Base-by-base conservation (phyloP, 1,139 yeast genomes). In the Diutina rugosa region DNA sequence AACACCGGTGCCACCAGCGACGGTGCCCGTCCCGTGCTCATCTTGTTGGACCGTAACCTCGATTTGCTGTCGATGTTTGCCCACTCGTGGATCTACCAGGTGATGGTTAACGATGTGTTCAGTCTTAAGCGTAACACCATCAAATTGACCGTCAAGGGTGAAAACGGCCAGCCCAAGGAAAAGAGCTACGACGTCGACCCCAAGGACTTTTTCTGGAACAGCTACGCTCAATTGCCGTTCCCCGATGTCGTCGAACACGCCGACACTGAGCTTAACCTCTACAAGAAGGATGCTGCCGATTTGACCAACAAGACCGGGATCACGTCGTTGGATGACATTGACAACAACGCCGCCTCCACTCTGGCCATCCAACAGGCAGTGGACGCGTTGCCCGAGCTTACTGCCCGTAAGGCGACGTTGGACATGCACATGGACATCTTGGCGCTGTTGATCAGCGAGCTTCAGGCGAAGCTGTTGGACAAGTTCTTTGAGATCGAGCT, bases 181-280 rank as follows among this genome's bases (percentile, higher is more conserved):
- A 49, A 49, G 62, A 78, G 80, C 59, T 86, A 85, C 65, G 99
- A 93, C 67, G 79, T 93, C 55, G 99, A 91, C 64, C 96, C 97
- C 18, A 81, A 80, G 58, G 99, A 93, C 72, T 89, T 88, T 67
- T 93, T 93, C 71, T 93, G 99, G 99, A 75, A 72, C 60, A 77
- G 79, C 59, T 91, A 93, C 69, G 78, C 96, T 12, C 87, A 87
- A 58, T 74, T 90, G 58, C 98, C 99, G 48, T 93, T 93, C 75
- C 99, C 99, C 1, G 97, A 93, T 67, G 98, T 95, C 28, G 99
- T 95, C 44, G 99, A 93, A 67, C 89, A 89, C 69, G 93, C 96
- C 30, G 98, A 95, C 66, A 72, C 78, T 18, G 97, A 90, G 60
- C 77, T 91, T 59, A 83, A 85, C 60, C 77, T 79, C 57, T 93